These are phyloP conservation scores for Tolypocladium ophioglossoides DNA, from an alignment of 2,329 filamentous ascomycete species.

Conservation along the genomic window DNA sequence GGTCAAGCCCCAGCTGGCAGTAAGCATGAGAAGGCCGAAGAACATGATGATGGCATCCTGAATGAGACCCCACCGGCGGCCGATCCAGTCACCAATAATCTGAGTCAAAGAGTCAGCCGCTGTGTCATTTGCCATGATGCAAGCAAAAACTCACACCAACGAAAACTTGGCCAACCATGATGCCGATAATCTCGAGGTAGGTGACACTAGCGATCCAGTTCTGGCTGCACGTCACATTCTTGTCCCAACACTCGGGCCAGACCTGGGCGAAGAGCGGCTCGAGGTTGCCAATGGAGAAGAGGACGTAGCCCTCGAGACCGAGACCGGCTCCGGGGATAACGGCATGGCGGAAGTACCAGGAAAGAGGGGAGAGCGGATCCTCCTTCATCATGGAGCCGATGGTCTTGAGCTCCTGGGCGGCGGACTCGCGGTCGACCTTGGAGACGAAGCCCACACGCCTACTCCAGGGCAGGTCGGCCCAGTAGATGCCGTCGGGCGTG, in stretches of 20 bases:
- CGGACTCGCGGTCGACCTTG: constrained; percentile 61
- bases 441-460: constrained; percentile 67
- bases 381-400: constrained; percentile 76
- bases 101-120: constrained; percentile 14
- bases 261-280: constrained; percentile 67
- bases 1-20: constrained; percentile 76
- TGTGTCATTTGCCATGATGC: background rate
- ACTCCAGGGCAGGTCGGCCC: constrained; percentile 70
- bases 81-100: constrained; percentile 61
- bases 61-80: constrained; percentile 89
- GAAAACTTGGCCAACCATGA: constrained; percentile 84
- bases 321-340: constrained; percentile 88
- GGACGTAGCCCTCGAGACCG: constrained; percentile 86
- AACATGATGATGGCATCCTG: constrained; percentile 95
- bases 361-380: constrained; percentile 74
- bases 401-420: constrained; percentile 51
- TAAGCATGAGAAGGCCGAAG: constrained; percentile 81
- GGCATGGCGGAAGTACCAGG: constrained; percentile 82
- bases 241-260: constrained; percentile 72
- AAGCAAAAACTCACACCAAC: constrained; percentile 56
- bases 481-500: constrained; percentile 74
- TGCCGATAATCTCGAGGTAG: constrained; percentile 88
- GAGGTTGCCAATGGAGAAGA: constrained; percentile 94
- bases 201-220: constrained; percentile 79
- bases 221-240: constrained; percentile 53